Conservation (phyloP, 352 stramenopile genomes). For the Aphanomyces euteiches region DNA sequence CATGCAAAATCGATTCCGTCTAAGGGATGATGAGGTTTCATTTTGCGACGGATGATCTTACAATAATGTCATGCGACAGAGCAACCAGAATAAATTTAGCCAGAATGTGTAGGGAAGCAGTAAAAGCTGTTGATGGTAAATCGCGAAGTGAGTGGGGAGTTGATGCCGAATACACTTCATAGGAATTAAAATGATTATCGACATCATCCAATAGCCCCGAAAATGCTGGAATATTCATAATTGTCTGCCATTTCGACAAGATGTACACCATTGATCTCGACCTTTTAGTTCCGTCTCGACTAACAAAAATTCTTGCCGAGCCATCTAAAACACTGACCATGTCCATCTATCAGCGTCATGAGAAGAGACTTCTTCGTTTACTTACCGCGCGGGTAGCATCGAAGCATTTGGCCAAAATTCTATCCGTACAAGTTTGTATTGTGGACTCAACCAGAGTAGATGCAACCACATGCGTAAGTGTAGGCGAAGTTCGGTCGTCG, state of each 20-base stretch:
- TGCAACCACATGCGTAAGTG: constrained; percentile 12
- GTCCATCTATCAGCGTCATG: background rate
- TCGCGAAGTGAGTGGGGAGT: constrained; percentile 12
- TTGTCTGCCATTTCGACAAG: constrained; percentile 5
- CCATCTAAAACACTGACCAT: constrained; percentile 11
- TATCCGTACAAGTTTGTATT: background rate
- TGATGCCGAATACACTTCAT: background rate
- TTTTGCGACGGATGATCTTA: background rate
- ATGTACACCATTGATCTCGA: background rate
- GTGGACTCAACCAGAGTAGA: background rate
- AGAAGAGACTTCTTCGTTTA: background rate
- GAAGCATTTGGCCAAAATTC: background rate
- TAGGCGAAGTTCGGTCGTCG: constrained; percentile 8
- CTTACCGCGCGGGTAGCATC: background rate
- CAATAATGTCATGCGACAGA: constrained; percentile 23
- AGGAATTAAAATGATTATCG: background rate
- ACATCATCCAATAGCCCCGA: constrained; percentile 17
- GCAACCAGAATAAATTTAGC: constrained; percentile 18
- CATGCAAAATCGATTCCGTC: constrained; percentile 20
- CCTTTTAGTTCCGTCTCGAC: background rate
- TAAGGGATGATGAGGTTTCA: constrained; percentile 11
- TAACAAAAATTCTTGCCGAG: background rate
- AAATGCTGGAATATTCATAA: constrained; percentile 4
- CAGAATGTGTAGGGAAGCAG: background rate
- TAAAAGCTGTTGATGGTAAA: constrained; percentile 1